Conservation (phyloP, 768 basidiomycete species). For the Botryobasidium botryosum region DNA sequence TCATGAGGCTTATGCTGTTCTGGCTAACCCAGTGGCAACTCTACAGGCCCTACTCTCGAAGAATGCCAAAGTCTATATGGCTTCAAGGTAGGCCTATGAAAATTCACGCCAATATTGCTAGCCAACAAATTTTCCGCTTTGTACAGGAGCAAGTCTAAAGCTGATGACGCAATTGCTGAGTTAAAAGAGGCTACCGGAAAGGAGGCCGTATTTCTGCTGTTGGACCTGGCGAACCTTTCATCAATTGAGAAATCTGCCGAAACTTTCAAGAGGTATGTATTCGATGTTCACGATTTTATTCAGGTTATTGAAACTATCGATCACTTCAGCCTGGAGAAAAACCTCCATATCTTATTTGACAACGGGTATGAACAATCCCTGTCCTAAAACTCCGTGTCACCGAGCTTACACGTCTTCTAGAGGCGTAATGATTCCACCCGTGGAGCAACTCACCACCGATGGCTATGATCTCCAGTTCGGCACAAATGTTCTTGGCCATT, state of each 20-base stretch:
- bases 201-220: slow-evolving; percentile 28
- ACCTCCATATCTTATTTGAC: slow-evolving; percentile 14
- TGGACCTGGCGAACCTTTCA: slow-evolving; percentile 31
- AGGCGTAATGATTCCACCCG: neutral
- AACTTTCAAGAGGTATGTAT: too few relatives aligned
- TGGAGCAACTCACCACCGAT: slow-evolving; percentile 13
- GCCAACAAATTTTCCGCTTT: too few relatives aligned
- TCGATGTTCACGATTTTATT: slow-evolving; percentile 14
- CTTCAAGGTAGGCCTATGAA: too few relatives aligned
- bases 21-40: too few relatives aligned
- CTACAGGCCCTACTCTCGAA: slow-evolving; percentile 35
- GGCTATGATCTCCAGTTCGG: slow-evolving; percentile 24
- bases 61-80: slow-evolving; percentile 53
- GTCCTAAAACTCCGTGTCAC: too few relatives aligned
- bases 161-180: slow-evolving; percentile 33
- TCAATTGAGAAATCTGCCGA: slow-evolving; percentile 27
- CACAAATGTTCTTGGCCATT: slow-evolving; percentile 13
- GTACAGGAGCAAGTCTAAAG: slow-evolving; percentile 30
- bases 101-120: too few relatives aligned
- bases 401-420: too few relatives aligned
- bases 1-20: too few relatives aligned
- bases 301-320: slow-evolving; percentile 13
- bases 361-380: too few relatives aligned
- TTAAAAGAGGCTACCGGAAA: slow-evolving; percentile 32
- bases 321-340: slow-evolving; percentile 6